These are phyloP conservation scores for Bassia scoparia DNA, from an alignment of 148 eudicot species.

Conservation along the genomic window DNA sequence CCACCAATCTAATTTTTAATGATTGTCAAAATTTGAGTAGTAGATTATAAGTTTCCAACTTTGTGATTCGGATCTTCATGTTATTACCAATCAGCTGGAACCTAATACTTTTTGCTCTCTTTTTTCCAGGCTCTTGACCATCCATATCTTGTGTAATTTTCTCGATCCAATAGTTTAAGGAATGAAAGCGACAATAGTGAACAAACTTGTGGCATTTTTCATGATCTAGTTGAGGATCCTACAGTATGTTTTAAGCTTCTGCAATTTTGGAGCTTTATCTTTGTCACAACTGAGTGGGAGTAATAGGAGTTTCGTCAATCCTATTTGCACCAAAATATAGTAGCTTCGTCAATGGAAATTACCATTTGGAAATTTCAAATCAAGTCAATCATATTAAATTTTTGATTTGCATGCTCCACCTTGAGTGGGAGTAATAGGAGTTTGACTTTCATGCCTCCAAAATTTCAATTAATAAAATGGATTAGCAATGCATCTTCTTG, in stretches of 20 bases:
- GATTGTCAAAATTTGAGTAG: background rate
- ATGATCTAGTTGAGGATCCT: constrained; percentile 72
- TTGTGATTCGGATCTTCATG: constrained; percentile 1
- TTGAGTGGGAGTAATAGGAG: too few species aligned
- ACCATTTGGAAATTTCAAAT: too few species aligned
- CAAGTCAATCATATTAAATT: too few species aligned
- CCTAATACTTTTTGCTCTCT: constrained; percentile 14
- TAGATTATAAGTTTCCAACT: background rate
- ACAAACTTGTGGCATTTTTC: constrained; percentile 75
- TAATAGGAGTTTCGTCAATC: too few species aligned
- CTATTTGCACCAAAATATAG: too few species aligned
- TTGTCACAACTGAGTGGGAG: background rate
- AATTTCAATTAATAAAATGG: too few species aligned
- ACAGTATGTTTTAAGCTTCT: constrained; percentile 44
- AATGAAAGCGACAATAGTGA: constrained; percentile 37
- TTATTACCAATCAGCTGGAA: constrained; percentile 44
- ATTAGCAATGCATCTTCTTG: too few species aligned
- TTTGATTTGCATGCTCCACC: too few species aligned
- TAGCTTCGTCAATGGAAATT: too few species aligned
- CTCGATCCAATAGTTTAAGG: constrained; percentile 47
- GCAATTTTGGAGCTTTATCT: background rate
- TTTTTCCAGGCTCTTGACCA: constrained; percentile 82
- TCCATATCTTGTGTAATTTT: constrained; percentile 92
- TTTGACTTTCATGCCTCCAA: too few species aligned
- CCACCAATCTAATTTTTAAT: background rate